phyloP scores from a whole-genome alignment of 2,329 filamentous ascomycete genomes.

The Diaporthe australafricana region DNA sequence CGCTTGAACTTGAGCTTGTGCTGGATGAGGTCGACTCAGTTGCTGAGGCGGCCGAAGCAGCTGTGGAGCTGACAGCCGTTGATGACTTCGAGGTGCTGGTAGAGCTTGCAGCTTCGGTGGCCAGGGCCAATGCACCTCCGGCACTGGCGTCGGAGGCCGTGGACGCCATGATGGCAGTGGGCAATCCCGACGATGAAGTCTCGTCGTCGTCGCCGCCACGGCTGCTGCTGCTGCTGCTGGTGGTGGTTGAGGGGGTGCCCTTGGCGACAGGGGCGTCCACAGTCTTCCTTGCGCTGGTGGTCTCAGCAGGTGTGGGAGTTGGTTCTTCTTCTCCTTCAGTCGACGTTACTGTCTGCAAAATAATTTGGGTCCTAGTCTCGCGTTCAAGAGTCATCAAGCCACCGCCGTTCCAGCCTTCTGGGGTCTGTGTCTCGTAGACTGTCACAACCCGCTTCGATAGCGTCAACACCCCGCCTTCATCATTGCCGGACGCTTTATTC shows the following conservation, averaged over 20 bases:
- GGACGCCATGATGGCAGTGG: slow-evolving; percentile 20
- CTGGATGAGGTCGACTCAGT: slow-evolving; percentile 43
- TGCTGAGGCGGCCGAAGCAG: slow-evolving; percentile 38
- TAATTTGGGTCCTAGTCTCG: slow-evolving; percentile 4
- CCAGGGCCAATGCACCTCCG: slow-evolving; percentile 11
- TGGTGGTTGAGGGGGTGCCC: background rate
- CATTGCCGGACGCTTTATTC: background rate
- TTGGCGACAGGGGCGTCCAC: slow-evolving; percentile 13
- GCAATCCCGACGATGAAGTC: background rate
- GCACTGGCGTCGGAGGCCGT: background rate
- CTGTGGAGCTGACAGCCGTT: slow-evolving; percentile 30
- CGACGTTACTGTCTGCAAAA: background rate
- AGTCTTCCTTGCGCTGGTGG: slow-evolving; percentile 38
- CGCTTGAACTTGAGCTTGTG: slow-evolving; percentile 40
- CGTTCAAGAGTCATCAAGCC: slow-evolving; percentile 33
- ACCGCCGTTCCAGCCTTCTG: slow-evolving; percentile 34
- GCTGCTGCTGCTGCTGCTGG: background rate
- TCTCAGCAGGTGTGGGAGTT: slow-evolving; percentile 40
- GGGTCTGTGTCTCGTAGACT: slow-evolving; percentile 47
- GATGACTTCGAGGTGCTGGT: background rate
- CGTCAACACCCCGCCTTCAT: background rate
- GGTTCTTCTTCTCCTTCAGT: slow-evolving; percentile 37
- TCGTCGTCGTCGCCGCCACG: background rate
- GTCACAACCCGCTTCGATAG: slow-evolving; percentile 39
- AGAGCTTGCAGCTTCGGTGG: background rate